Percentiles rank a stretch among this genome's conserved stretches.
Conservation (phyloP, 257 asterid genomes). For the Leonotis leonurus region DNA sequence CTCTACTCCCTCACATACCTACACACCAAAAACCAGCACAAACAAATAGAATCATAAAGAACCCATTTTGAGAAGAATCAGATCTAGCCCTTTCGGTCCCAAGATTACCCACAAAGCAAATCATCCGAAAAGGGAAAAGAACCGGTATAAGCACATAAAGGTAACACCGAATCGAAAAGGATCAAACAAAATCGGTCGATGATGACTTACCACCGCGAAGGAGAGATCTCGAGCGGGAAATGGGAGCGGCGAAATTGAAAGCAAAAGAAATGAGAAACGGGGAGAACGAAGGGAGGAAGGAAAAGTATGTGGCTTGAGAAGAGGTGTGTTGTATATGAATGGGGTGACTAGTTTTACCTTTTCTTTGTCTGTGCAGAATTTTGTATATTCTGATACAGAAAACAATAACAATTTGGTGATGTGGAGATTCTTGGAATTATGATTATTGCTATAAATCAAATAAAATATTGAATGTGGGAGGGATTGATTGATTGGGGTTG, state of each 20-base stretch:
- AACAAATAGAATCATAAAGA: not conserved
- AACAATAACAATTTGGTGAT: not conserved
- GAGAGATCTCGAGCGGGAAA: constrained; percentile 20
- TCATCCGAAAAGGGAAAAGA: not conserved
- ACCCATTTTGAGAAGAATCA: not conserved
- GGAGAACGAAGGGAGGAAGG: constrained; percentile 10
- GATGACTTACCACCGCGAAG: constrained; percentile 24
- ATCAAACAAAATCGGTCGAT: not conserved
- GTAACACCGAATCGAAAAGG: not conserved
- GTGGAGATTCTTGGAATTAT: constrained; percentile 21
- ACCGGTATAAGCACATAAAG: not conserved
- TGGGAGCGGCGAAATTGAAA: not conserved
- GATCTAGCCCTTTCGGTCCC: constrained; percentile 21
- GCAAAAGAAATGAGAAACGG: not conserved
- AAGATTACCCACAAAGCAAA: not conserved
- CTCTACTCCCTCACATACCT: constrained; percentile 32
- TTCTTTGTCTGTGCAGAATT: not conserved
- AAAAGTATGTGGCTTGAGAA: not conserved
- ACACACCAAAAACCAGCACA: not conserved
- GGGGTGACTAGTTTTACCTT: constrained; percentile 4
- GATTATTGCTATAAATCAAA: not conserved
- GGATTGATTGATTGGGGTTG: constrained; percentile 1
- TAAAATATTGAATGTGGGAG: not conserved
- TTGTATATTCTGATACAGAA: not conserved
- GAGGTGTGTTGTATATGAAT: not conserved